Percentiles rank a stretch among this genome's conserved stretches.
These are phyloP conservation scores for Galeopsis tetrahit DNA, from an alignment of 257 asterid genomes.

Conservation along the genomic window DNA sequence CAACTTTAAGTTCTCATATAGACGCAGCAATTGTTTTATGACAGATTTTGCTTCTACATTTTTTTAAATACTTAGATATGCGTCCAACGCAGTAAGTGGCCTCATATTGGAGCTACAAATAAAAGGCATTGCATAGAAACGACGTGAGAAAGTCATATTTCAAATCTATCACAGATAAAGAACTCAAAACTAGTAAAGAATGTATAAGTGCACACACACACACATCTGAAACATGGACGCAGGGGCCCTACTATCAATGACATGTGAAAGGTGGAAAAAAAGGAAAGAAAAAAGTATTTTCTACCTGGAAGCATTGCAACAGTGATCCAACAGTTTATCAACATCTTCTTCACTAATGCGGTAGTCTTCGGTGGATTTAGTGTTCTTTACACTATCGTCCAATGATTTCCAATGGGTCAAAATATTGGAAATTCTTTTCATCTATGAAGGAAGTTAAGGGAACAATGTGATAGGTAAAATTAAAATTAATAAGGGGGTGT, in stretches of 20 bases:
- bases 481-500: slow-evolving; percentile 1
- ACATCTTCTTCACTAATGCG: slow-evolving; percentile 59
- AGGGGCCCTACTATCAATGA: not conserved
- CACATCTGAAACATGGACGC: not conserved
- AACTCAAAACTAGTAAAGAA: slow-evolving; percentile 14
- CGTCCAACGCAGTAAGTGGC: not conserved
- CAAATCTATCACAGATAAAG: not conserved
- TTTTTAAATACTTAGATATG: not conserved
- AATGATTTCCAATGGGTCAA: slow-evolving; percentile 61
- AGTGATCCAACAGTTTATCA: slow-evolving; percentile 57
- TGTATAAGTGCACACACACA: not conserved
- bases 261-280: not conserved
- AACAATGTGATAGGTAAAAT: slow-evolving; percentile 30
- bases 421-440: slow-evolving; percentile 53
- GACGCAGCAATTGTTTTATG: not conserved
- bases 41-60: not conserved
- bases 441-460: slow-evolving; percentile 58
- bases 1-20: not conserved
- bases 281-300: not conserved
- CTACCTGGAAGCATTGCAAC: slow-evolving; percentile 43
- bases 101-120: slow-evolving; percentile 15
- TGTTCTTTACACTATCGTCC: slow-evolving; percentile 43
- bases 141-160: slow-evolving; percentile 11
- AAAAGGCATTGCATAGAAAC: not conserved
- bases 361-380: slow-evolving; percentile 38